Base-by-base conservation (phyloP, 768 basidiomycete species). In the Astraeus odoratus region DNA sequence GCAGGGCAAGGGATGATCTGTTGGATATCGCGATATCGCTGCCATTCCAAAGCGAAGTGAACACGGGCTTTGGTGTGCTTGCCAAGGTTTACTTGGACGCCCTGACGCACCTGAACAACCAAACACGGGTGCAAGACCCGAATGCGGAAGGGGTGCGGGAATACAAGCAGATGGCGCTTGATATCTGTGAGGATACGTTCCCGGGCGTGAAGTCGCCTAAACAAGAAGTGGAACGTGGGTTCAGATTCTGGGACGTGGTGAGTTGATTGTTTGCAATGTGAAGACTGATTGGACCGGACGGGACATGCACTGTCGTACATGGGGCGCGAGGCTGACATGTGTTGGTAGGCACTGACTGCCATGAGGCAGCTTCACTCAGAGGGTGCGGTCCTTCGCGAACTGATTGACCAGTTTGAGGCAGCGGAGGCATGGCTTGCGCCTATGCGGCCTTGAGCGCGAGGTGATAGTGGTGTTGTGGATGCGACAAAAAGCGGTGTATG, bases 161-260 rank as follows among this genome's bases (percentile, higher is more conserved):
- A 54, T 87, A 83, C 39, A 97, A 96, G 63, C 69, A 77, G 42
- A 77, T 88, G 73, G 93, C 93, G 38, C 75, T 97, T 34, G 87
- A 86, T 51, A 83, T 95, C 54, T 87, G 94, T 61, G 93, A 97
- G 57, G 86, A 93, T 60, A 92, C 88, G 45, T 97, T 98, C 75
- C 78, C 84, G 16, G 92, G 89, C 18, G 89, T 99, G 54, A 95
- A 93, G 72, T 65, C 58, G 46, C 90, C 94, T 3, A 81, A 83
- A 67, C 70, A 70, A 49, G 95, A 98, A 73, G 86, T 99, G 47
- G 92, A 96, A 66, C 71, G 95, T 40, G 95, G 95, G 5, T 97
- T 99, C 74, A 75, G 95, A 58, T 99, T 98, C 74, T 99, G 95
- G 95, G 92, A 97, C 63, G 77, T 94, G 66, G 94, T 96, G 60